phyloP scores from a whole-genome alignment of 1,284 basidiomycete genomes.

The Rhodotorula sp. region DNA sequence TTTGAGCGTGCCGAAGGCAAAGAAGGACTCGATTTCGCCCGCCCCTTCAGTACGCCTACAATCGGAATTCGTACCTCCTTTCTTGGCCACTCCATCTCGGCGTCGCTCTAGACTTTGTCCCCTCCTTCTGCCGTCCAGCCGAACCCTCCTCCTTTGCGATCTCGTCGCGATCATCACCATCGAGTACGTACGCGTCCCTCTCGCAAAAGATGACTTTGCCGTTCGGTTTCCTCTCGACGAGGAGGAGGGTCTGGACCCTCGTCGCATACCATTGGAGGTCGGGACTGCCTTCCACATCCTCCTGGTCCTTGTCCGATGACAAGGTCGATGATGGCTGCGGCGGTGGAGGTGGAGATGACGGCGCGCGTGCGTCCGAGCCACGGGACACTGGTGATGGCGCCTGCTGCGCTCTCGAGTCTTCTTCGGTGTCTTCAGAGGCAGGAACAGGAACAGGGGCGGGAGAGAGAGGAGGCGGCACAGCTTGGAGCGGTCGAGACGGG shows the following conservation, averaged over 20 bases:
- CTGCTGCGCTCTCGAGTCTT: too few species aligned
- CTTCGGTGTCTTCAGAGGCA: not conserved
- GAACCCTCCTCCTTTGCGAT: conserved; percentile 1
- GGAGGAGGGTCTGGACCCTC: conserved; percentile 39
- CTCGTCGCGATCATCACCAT: too few species aligned
- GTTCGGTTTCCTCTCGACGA: conserved; percentile 26
- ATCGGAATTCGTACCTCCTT: conserved; percentile 17
- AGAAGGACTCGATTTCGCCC: not conserved
- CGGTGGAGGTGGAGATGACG: too few species aligned
- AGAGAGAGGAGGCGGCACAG: conserved; percentile 21
- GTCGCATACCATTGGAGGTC: conserved; percentile 41
- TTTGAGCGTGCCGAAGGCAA: not conserved
- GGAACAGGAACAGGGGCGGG: not conserved
- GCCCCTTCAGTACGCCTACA: not conserved
- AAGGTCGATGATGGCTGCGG: too few species aligned
- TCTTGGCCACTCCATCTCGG: conserved; percentile 31
- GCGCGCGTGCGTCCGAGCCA: too few species aligned
- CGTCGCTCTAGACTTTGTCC: not conserved
- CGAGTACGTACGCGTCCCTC: conserved; percentile 31
- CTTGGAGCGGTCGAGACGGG: conserved; percentile 23
- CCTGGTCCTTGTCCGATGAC: too few species aligned
- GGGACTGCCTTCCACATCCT: not conserved
- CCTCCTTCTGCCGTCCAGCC: conserved; percentile 2
- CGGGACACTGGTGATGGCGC: too few species aligned
- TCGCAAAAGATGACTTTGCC: conserved; percentile 32